Percentiles rank a stretch among this genome's conserved stretches.
phyloP scores from a whole-genome alignment of 768 basidiomycete species.

The Rhodotorula babjevae region DNA sequence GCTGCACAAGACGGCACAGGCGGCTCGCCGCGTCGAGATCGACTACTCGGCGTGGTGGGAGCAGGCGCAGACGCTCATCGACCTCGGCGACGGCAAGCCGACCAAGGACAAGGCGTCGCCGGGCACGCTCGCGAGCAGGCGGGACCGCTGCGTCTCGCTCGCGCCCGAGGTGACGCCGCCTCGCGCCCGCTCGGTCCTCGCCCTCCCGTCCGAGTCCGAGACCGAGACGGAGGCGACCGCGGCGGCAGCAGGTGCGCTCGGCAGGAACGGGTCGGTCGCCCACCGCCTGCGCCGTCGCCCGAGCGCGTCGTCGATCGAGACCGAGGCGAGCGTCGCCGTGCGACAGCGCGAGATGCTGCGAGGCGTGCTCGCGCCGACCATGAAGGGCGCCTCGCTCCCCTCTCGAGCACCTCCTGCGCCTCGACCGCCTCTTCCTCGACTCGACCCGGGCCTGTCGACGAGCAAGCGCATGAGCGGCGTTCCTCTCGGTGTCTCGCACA shows the following conservation, averaged over 20 bases:
- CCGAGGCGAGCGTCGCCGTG: slow-evolving; percentile 24
- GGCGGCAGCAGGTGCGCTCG: not conserved
- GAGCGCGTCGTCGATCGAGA: slow-evolving; percentile 22
- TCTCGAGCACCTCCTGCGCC: slow-evolving; percentile 18
- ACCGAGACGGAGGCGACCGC: slow-evolving; percentile 17
- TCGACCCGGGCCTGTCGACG: not conserved
- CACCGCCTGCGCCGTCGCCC: not conserved
- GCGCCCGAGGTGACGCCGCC: slow-evolving; percentile 9
- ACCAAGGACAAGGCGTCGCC: not conserved
- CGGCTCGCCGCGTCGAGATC: slow-evolving; percentile 28
- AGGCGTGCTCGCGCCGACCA: slow-evolving; percentile 15
- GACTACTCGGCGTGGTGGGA: slow-evolving; percentile 40
- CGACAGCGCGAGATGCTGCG: slow-evolving; percentile 37
- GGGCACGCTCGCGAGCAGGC: slow-evolving; percentile 12
- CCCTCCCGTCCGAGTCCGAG: slow-evolving; percentile 5
- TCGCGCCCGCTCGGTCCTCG: not conserved
- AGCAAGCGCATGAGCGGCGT: not conserved
- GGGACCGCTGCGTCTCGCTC: slow-evolving; percentile 32
- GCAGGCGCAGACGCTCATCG: slow-evolving; percentile 39
- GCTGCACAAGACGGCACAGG: not conserved
- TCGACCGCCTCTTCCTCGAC: slow-evolving; percentile 7
- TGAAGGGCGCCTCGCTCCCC: slow-evolving; percentile 32
- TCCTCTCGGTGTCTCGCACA: not conserved
- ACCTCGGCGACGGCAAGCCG: slow-evolving; percentile 38
- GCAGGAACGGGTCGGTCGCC: not conserved